A percentile compares a stretch with the other conserved stretches of the same genome.
phyloP scores from a whole-genome alignment of 371 early-diverging fungal genomes.

The Zopfochytrium polystomum region DNA sequence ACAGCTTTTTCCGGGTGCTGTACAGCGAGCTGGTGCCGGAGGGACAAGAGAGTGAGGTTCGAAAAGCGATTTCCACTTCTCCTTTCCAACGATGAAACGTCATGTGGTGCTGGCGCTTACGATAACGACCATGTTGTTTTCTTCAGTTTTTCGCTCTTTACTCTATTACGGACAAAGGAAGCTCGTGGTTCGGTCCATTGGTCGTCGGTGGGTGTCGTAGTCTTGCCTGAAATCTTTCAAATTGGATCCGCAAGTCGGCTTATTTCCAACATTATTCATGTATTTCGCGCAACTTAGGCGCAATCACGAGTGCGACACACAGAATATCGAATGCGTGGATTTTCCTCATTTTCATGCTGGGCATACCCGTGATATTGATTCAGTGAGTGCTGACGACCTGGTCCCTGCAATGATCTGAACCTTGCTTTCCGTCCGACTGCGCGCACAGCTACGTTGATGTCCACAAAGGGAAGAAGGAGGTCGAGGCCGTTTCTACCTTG shows the following conservation, averaged over 20 bases:
- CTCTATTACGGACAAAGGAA: conserved; percentile 33
- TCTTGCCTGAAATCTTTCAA: too few relatives aligned
- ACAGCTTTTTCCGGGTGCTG: conserved; percentile 35
- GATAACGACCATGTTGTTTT: too few relatives aligned
- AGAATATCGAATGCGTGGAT: conserved; percentile 17
- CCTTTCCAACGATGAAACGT: too few relatives aligned
- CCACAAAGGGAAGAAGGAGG: neutral
- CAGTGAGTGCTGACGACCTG: conserved; percentile 3
- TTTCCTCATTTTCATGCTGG: conserved; percentile 23
- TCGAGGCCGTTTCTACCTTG: neutral
- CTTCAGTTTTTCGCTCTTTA: conserved; percentile 37
- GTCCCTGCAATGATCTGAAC: neutral
- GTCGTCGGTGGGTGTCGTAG: conserved; percentile 25
- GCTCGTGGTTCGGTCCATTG: conserved; percentile 26
- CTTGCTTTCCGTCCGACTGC: too few relatives aligned
- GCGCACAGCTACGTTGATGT: conserved; percentile 2
- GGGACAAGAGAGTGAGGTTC: conserved; percentile 31
- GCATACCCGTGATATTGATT: conserved; percentile 6
- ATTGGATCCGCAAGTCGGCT: neutral
- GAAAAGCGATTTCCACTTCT: too few relatives aligned
- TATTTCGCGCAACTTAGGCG: neutral
- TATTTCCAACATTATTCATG: neutral
- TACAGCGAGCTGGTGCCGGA: conserved; percentile 34
- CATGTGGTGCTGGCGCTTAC: too few relatives aligned
- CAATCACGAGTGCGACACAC: conserved; percentile 24